Conservation (phyloP, 2,329 filamentous ascomycete species). For the Exophiala aquamarina region DNA sequence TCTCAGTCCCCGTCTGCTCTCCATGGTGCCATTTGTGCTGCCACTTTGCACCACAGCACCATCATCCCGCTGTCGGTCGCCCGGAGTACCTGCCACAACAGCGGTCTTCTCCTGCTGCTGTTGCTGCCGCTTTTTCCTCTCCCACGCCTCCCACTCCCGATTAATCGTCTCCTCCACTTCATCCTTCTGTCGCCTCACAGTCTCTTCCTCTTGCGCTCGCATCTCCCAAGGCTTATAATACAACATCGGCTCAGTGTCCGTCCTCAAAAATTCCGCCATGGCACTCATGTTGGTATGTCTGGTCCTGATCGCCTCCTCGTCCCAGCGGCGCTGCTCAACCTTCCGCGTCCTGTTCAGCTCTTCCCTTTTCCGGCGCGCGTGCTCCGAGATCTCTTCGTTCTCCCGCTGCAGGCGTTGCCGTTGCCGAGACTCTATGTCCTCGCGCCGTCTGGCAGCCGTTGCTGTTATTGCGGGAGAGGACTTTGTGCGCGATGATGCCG, state of each 20-base stretch:
- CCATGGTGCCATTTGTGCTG: too few relatives aligned
- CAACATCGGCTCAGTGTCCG: constrained; percentile 71
- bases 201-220: constrained; percentile 65
- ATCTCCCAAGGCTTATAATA: constrained; percentile 85
- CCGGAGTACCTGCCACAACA: constrained; percentile 1
- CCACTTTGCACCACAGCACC: too few relatives aligned
- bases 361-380: constrained; percentile 64
- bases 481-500: constrained; percentile 40
- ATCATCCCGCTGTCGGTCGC: too few relatives aligned
- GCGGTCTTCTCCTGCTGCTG: constrained; percentile 10
- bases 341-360: constrained; percentile 61
- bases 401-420: constrained; percentile 72
- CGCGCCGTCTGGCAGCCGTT: constrained; percentile 60
- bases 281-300: constrained; percentile 72
- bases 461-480: constrained; percentile 47
- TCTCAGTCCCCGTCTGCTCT: too few relatives aligned
- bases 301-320: constrained; percentile 58
- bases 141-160: constrained; percentile 55
- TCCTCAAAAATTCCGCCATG: constrained; percentile 71
- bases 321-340: constrained; percentile 71
- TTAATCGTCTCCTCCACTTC: constrained; percentile 64
- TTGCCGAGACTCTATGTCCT: constrained; percentile 80
- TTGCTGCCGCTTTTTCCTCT: constrained; percentile 29
- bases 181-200: constrained; percentile 68
- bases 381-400: constrained; percentile 69